Evolutionary conservation across 2,329 filamentous ascomycete species (phyloP).

Genomic region (Mycosphaerella sp.): DNA sequence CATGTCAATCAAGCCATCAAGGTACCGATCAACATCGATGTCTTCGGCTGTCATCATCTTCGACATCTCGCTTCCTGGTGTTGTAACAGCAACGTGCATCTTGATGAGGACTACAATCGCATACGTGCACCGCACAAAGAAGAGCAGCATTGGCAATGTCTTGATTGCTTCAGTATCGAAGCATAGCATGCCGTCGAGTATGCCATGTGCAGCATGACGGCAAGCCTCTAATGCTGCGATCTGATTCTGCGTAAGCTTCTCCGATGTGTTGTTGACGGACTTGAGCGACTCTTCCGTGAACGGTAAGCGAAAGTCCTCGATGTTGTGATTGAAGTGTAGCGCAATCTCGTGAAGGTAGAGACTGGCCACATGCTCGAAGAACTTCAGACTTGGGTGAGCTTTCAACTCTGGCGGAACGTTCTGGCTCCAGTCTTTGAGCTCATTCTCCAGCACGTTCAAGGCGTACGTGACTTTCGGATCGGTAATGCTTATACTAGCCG

Average conservation of each 20-base stretch:
- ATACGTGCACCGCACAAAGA: conserved; percentile 50
- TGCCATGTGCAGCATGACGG: conserved; percentile 42
- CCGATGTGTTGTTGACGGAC: conserved; percentile 35
- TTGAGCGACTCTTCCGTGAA: conserved; percentile 41
- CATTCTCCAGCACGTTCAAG: conserved; percentile 50
- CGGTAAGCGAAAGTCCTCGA: conserved; percentile 43
- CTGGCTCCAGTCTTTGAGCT: conserved; percentile 45
- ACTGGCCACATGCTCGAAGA: conserved; percentile 45
- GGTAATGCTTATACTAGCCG: conserved; percentile 47
- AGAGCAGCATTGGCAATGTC: conserved; percentile 41
- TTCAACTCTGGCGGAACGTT: conserved; percentile 38
- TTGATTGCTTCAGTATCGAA: conserved; percentile 42
- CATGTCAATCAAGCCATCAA: conserved; percentile 43
- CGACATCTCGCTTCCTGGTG: conserved; percentile 44
- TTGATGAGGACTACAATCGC: conserved; percentile 55
- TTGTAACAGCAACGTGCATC: conserved; percentile 51
- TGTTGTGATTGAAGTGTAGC: conserved; percentile 42
- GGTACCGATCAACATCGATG: conserved; percentile 43
- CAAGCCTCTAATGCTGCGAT: conserved; percentile 45
- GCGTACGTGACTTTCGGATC: conserved; percentile 52
- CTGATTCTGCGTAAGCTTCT: conserved; percentile 42
- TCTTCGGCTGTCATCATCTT: conserved; percentile 46
- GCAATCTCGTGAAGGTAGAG: conserved; percentile 49
- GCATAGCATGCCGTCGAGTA: conserved; percentile 46
- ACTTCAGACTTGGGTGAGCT: conserved; percentile 34